Percentiles rank a stretch among this genome's conserved stretches.
Conservation (phyloP, 768 basidiomycete species). For the Floccularia luteovirens region DNA sequence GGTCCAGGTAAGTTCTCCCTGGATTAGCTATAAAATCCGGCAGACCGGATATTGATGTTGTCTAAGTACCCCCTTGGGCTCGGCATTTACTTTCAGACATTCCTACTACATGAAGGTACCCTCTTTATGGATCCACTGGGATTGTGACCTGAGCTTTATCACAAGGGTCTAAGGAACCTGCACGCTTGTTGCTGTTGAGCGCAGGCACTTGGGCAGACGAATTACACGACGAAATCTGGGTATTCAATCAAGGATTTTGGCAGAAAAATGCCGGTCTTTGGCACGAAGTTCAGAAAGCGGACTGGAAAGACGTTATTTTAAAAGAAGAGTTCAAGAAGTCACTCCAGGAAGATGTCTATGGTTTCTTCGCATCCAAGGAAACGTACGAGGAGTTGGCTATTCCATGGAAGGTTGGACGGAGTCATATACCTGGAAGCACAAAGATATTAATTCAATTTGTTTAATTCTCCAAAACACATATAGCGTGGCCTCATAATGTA, state of each 20-base stretch:
- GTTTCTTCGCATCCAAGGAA: conserved; percentile 71
- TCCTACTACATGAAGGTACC: conserved; percentile 54
- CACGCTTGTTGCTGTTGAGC: conserved; percentile 43
- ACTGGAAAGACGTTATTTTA: conserved; percentile 72
- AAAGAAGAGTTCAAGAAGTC: conserved; percentile 60
- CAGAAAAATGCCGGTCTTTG: conserved; percentile 53
- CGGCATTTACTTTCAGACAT: conserved; percentile 23
- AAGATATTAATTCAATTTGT: not conserved
- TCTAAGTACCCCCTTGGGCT: conserved; percentile 24
- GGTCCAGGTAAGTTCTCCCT: conserved; percentile 31
- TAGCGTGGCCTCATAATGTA: conserved; percentile 79
- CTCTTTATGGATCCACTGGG: not conserved
- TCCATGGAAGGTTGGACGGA: conserved; percentile 91
- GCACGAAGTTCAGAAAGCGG: conserved; percentile 51
- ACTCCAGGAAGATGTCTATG: conserved; percentile 67
- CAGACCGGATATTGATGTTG: not conserved
- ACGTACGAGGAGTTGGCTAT: conserved; percentile 70
- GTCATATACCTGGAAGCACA: too few relatives aligned
- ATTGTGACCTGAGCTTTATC: not conserved
- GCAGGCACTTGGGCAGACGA: conserved; percentile 44
- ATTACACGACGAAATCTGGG: conserved; percentile 67
- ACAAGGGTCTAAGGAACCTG: conserved; percentile 34
- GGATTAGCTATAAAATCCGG: conserved; percentile 2
- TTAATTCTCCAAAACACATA: not conserved
- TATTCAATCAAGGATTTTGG: conserved; percentile 71